Percentiles rank a stretch among this genome's conserved stretches.
These are phyloP conservation scores for Saprolegnia diclina DNA, from an alignment of 352 stramenopile species.

Conservation along the genomic window DNA sequence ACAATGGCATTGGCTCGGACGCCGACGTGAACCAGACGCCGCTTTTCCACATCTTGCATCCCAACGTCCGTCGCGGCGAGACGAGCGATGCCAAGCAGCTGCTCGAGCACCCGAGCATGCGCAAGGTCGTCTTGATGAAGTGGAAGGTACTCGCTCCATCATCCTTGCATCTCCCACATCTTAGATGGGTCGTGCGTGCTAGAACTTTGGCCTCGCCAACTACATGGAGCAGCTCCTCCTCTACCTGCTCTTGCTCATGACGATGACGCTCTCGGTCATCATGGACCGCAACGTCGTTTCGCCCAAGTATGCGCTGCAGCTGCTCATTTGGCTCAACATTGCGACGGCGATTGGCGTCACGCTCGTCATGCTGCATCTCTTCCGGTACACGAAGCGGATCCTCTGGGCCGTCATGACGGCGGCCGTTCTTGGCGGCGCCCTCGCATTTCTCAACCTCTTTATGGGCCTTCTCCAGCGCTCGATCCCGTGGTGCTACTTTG, in stretches of 20 bases:
- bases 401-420: not conserved
- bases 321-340: not conserved
- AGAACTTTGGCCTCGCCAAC: conserved; percentile 13
- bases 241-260: conserved; percentile 1
- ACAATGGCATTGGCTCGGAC: conserved; percentile 2
- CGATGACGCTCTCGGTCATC: not conserved
- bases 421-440: not conserved
- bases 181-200: not conserved
- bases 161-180: not conserved
- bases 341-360: not conserved
- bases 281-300: not conserved
- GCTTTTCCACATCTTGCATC: conserved; percentile 3
- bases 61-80: not conserved
- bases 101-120: conserved; percentile 4
- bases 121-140: conserved; percentile 17
- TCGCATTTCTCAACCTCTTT: not conserved
- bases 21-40: not conserved
- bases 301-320: not conserved
- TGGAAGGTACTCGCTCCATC: not conserved
- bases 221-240: conserved; percentile 20
- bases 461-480: not conserved
- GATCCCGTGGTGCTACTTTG: not conserved
- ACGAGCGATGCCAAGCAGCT: conserved; percentile 1
- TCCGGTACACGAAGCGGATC: not conserved
- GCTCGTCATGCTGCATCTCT: conserved; percentile 8